Base-by-base conservation (phyloP, 306 rosid genomes). In the Cicer arietinum region DNA sequence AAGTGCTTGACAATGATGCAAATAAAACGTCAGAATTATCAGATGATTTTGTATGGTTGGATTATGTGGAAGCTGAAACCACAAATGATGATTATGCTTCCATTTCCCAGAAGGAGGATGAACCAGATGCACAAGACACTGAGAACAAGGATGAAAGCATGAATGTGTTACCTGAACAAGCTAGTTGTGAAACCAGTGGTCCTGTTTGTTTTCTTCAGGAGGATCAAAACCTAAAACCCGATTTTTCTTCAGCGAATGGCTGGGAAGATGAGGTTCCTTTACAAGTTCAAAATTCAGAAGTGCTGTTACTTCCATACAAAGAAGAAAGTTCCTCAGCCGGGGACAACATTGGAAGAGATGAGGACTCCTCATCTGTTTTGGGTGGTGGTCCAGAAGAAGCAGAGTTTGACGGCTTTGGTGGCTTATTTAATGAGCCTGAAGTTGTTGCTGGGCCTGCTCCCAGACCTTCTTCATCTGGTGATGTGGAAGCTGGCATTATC, bases 371-470 rank as follows among this genome's bases (percentile, higher is more conserved):
- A 16, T 76, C 87, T 20, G 81, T 73, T 78, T 47, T 79, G 72
- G 93, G 87, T 22, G 75, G 84, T 59, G 86, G 77, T 66, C 92
- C 86, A 82, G 91, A 90, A 69, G 93, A 82, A 69, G 12, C 74
- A 45, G 87, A 86, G 69, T 86, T 89, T 86, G 97, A 90, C 45
- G 98, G 91, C 52, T 81, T 95, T 75, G 96, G 97, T 75, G 92
- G 80, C 82, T 82, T 95, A 78, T 92, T 95, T 79, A 73, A 85
- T 48, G 99, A 95, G 82, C 98, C 98, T 71, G 99, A 92, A 74
- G 79, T 85, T 76, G 16, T 81, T 73, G 50, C 64, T 4, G 99
- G 96, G 12, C 99, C 97, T 66, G 74, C 86, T 44, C 76, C 88
- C 56, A 85, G 96, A 57, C 97, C 97, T 71, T 81, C 88, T 58